Conservation (phyloP, 2,329 filamentous ascomycete genomes). For the Epichloe uncinata region DNA sequence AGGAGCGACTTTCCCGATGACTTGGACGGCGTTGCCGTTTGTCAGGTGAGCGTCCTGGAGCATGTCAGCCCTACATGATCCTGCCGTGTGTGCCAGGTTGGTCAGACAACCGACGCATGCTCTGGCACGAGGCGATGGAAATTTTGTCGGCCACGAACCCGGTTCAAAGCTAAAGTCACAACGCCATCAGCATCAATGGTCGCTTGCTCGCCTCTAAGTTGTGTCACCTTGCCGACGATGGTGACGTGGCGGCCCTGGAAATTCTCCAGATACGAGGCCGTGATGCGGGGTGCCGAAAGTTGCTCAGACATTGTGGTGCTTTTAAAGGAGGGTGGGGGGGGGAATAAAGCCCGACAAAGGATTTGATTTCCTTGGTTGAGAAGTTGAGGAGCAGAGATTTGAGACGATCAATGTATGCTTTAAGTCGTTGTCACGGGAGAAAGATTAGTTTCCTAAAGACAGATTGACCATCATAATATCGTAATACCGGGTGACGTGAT, state of each 20-base stretch:
- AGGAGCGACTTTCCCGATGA: conserved; percentile 67
- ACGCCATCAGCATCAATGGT: conserved; percentile 69
- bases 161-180: conserved; percentile 60
- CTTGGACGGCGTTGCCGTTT: conserved; percentile 56
- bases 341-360: too few species aligned
- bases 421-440: too few species aligned
- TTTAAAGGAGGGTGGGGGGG: neutral
- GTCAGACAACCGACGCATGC: neutral
- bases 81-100: neutral
- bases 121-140: neutral
- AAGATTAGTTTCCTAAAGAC: too few species aligned
- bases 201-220: conserved; percentile 69
- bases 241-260: conserved; percentile 68
- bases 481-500: neutral
- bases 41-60: conserved; percentile 55
- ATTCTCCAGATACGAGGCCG: conserved; percentile 62
- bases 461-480: too few species aligned
- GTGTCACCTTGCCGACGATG: conserved; percentile 70
- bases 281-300: conserved; percentile 66
- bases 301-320: conserved; percentile 47
- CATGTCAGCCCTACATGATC: neutral
- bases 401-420: too few species aligned
- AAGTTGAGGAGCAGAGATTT: neutral
- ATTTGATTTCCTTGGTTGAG: neutral
- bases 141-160: conserved; percentile 33